These are phyloP conservation scores for Yarrowia sp. DNA, from an alignment of 805 yeast species.

Conservation along the genomic window DNA sequence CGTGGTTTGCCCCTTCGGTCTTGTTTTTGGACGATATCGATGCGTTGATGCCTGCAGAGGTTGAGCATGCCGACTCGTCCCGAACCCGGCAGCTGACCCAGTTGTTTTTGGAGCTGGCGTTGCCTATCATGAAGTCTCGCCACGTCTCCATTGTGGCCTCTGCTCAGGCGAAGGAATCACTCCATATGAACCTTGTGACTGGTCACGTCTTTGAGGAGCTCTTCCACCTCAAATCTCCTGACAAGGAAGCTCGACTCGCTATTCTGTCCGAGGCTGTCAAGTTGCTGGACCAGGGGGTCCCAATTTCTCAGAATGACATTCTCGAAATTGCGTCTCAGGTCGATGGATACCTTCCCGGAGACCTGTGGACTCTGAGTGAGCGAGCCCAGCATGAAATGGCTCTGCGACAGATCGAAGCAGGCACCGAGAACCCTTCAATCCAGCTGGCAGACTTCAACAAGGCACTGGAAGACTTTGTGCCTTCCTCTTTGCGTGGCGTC, in stretches of 20 bases:
- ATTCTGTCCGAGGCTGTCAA: conserved; percentile 48
- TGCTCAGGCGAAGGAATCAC: conserved; percentile 58
- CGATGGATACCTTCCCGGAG: conserved; percentile 88
- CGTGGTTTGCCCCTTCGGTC: conserved; percentile 78
- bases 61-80: conserved; percentile 57
- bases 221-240: conserved; percentile 64
- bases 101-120: conserved; percentile 49
- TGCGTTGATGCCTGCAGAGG: conserved; percentile 64
- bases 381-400: conserved; percentile 46
- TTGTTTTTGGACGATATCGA: conserved; percentile 78
- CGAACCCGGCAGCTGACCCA: conserved; percentile 66
- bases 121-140: conserved; percentile 42
- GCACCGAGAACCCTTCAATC: not conserved
- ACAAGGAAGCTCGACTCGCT: conserved; percentile 54
- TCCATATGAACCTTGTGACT: conserved; percentile 60
- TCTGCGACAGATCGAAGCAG: conserved; percentile 32
- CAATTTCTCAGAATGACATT: conserved; percentile 2
- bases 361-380: conserved; percentile 67
- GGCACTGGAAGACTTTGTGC: conserved; percentile 68
- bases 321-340: conserved; percentile 62
- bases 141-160: conserved; percentile 61
- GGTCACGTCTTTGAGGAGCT: conserved; percentile 70
- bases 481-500: conserved; percentile 82
- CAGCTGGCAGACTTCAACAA: conserved; percentile 46
- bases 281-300: conserved; percentile 40